These are phyloP conservation scores for Hymenoscyphus fraxineus DNA, from an alignment of 2,329 filamentous ascomycete genomes.

Conservation along the genomic window DNA sequence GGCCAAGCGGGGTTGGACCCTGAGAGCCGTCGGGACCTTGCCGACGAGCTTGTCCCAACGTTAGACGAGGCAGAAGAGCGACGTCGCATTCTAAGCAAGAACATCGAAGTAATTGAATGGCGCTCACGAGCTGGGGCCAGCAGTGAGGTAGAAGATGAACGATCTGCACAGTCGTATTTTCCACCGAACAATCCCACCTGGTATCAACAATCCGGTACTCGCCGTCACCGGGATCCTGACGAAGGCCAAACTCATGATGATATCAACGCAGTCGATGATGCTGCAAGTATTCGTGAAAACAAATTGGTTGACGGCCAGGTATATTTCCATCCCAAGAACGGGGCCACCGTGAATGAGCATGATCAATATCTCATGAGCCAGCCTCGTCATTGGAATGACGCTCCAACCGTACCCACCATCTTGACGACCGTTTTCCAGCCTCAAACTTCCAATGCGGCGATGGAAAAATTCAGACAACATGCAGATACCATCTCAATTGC, in stretches of 20 bases:
- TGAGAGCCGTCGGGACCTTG: slow-evolving; percentile 25
- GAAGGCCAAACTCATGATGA: slow-evolving; percentile 22
- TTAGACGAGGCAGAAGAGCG: slow-evolving; percentile 34
- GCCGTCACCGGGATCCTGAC: slow-evolving; percentile 3
- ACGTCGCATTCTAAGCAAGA: slow-evolving; percentile 31
- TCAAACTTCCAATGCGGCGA: slow-evolving; percentile 46
- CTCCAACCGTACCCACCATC: slow-evolving; percentile 35
- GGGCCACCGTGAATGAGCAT: slow-evolving; percentile 20
- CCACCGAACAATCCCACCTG: slow-evolving; percentile 13
- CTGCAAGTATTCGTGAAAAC: slow-evolving; percentile 33
- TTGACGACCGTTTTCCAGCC: slow-evolving; percentile 40
- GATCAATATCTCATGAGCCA: slow-evolving; percentile 31
- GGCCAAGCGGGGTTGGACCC: slow-evolving; percentile 32
- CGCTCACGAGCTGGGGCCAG: slow-evolving; percentile 26
- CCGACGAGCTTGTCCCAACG: slow-evolving; percentile 25
- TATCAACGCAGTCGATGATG: slow-evolving; percentile 29
- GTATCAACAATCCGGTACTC: slow-evolving; percentile 14
- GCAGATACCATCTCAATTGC: slow-evolving; percentile 52
- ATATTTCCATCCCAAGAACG: slow-evolving; percentile 29
- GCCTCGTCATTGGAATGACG: slow-evolving; percentile 36
- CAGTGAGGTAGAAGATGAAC: slow-evolving; percentile 23
- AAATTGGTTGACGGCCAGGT: slow-evolving; percentile 30
- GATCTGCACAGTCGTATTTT: slow-evolving; percentile 22
- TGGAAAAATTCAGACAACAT: slow-evolving; percentile 42
- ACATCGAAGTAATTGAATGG: slow-evolving; percentile 36